A percentile compares a stretch with the other conserved stretches of the same genome.
Conservation (phyloP, 352 stramenopile species). For the Sclerospora graminicola region DNA sequence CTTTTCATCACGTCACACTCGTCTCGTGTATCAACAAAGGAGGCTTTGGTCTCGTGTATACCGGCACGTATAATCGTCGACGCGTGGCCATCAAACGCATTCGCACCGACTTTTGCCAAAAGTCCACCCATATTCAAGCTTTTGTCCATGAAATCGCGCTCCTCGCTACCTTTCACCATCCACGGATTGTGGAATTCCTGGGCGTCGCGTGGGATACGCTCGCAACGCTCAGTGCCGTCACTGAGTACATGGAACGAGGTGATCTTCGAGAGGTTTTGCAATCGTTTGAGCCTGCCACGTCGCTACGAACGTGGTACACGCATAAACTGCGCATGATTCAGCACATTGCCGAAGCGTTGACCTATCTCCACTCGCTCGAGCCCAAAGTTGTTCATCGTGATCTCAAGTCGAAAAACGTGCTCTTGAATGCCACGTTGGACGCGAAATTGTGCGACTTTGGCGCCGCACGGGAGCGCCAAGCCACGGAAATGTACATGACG, state of each 20-base stretch:
- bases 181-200: slow-evolving; percentile 60
- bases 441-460: slow-evolving; percentile 72
- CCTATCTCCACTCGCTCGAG: slow-evolving; percentile 48
- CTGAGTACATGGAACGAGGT: slow-evolving; percentile 65
- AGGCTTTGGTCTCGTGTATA: slow-evolving; percentile 34
- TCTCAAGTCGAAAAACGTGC: slow-evolving; percentile 38
- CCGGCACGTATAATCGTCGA: slow-evolving; percentile 21
- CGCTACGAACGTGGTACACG: slow-evolving; percentile 33
- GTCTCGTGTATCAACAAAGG: slow-evolving; percentile 30
- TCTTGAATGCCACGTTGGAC: slow-evolving; percentile 37
- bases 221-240: slow-evolving; percentile 42
- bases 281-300: slow-evolving; percentile 30
- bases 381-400: slow-evolving; percentile 48
- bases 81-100: slow-evolving; percentile 38
- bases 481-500: slow-evolving; percentile 46
- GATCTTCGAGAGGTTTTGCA: slow-evolving; percentile 52
- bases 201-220: slow-evolving; percentile 57
- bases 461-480: slow-evolving; percentile 41
- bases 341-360: slow-evolving; percentile 50
- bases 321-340: slow-evolving; percentile 46
- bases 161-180: slow-evolving; percentile 46
- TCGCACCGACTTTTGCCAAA: slow-evolving; percentile 23
- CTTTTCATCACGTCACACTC: too few relatives aligned
- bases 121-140: slow-evolving; percentile 24
- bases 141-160: slow-evolving; percentile 52